These are phyloP conservation scores for Priceomyces medius DNA, from an alignment of 805 yeast genomes.

Conservation along the genomic window DNA sequence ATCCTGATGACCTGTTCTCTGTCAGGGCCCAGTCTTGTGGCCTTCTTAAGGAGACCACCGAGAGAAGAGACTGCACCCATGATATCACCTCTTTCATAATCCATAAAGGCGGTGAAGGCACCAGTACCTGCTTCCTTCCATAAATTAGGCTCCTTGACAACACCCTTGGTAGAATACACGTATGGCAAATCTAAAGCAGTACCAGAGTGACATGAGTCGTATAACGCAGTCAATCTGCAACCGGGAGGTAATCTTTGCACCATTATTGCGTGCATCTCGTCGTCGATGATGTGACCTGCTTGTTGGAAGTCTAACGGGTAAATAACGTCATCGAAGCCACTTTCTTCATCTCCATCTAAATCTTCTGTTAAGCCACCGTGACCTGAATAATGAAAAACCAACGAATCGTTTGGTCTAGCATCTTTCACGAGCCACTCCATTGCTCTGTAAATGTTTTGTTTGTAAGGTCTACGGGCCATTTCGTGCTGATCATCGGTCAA, in stretches of 20 bases:
- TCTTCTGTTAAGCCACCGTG: slow-evolving; percentile 40
- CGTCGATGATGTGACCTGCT: slow-evolving; percentile 35
- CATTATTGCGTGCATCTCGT: slow-evolving; percentile 40
- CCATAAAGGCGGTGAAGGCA: slow-evolving; percentile 30
- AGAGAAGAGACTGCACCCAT: slow-evolving; percentile 39
- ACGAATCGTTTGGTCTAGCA: slow-evolving; percentile 39
- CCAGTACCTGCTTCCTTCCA: slow-evolving; percentile 38
- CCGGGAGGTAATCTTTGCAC: slow-evolving; percentile 36
- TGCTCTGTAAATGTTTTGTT: slow-evolving; percentile 34
- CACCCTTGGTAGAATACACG: slow-evolving; percentile 41
- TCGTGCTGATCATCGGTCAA: slow-evolving; percentile 37
- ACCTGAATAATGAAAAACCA: slow-evolving; percentile 41
- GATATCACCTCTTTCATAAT: slow-evolving; percentile 34
- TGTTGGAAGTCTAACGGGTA: slow-evolving; percentile 37
- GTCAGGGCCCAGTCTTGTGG: slow-evolving; percentile 18
- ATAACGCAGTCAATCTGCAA: slow-evolving; percentile 38
- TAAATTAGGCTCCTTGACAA: slow-evolving; percentile 38
- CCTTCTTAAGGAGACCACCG: slow-evolving; percentile 34
- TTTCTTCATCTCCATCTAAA: slow-evolving; percentile 38
- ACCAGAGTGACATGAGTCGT: slow-evolving; percentile 41
- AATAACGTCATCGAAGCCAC: slow-evolving; percentile 36
- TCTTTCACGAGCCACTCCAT: slow-evolving; percentile 40
- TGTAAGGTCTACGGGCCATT: slow-evolving; percentile 30
- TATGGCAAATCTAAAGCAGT: slow-evolving; percentile 41
- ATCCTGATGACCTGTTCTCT: slow-evolving; percentile 24